Base-by-base conservation (phyloP, 768 basidiomycete species). In the Pseudohyphozyma bogoriensis region DNA sequence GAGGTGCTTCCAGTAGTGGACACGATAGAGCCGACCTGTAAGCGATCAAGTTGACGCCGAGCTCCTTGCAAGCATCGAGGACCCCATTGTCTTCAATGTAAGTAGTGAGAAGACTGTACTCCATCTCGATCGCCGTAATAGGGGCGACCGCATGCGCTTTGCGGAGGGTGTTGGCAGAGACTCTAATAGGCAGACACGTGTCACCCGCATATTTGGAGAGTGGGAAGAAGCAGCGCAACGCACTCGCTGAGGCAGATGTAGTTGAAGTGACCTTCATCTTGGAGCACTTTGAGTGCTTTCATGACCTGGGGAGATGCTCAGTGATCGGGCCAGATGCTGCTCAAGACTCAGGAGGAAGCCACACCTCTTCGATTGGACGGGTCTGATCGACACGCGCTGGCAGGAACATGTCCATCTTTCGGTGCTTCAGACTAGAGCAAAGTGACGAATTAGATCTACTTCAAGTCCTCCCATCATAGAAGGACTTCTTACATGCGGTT, bases 201-300 rank as follows among this genome's bases (percentile, higher is more conserved):
- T 49, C 29, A 49, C 28, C 4, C n/a, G n/a, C 7, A 31, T 6
- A 3, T 29, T 4, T 1, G 10, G 1, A 5, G 29, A 49, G n/a
- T 3, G 47, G 22, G 47, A 49, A 29, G 24, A 31, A 32, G 44
- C 22, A 37, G 33, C n/a, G n/a, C n/a, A 55, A 56, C 24, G n/a
- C 22, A 52, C 33, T 46, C 36, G 20, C 59, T 37, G 3, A 62
- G n/a, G 13, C 57, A 53, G 20, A 40, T 40, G 4, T 78, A 79
- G 20, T 72, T 75, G 72, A 85, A 81, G 59, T 79, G 76, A 18
- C 83, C 82, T 65, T 85, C 82, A 35, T 79, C 73, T 59, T 77
- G 72, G 36, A 85, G 72, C 11, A 67, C 73, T 26, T 72, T 70
- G 9, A 85, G 75, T 31, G 72, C 73, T 51, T 71, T 68, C 64